Conservation (phyloP, 228 moss, liverwort and hornwort genomes). For the Sphagnum magellanicum region DNA sequence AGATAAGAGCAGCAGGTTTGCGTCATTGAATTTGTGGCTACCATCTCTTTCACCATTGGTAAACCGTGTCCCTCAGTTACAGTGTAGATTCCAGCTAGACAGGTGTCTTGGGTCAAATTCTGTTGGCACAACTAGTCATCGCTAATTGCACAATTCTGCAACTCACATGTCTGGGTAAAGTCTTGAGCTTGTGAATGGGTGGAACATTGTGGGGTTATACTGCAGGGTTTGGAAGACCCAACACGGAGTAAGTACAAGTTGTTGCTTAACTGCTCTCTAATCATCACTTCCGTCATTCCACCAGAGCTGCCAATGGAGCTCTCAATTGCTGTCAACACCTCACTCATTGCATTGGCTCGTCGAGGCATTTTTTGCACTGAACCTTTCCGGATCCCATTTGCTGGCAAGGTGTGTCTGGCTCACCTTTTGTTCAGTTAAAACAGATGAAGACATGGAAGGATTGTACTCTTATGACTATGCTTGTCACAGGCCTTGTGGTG, state of each 20-base stretch:
- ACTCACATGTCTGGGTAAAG: not conserved
- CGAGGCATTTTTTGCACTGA: conserved; percentile 96
- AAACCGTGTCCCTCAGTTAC: too few relatives aligned
- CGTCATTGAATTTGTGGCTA: too few relatives aligned
- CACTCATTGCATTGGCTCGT: conserved; percentile 87
- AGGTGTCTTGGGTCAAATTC: too few relatives aligned
- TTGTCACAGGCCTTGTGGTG: not conserved
- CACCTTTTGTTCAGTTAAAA: not conserved
- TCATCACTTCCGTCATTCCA: conserved; percentile 96
- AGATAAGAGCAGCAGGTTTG: too few relatives aligned
- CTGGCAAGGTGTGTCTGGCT: conserved; percentile 65
- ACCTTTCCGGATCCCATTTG: conserved; percentile 97
- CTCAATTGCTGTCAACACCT: conserved; percentile 97
- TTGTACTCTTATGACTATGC: not conserved
- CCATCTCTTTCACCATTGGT: too few relatives aligned
- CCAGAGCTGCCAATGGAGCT: conserved; percentile 99
- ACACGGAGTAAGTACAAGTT: conserved; percentile 95
- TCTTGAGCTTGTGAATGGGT: not conserved
- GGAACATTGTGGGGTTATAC: conserved; percentile 10
- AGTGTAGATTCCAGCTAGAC: too few relatives aligned
- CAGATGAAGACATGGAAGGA: not conserved
- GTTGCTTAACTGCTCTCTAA: conserved; percentile 89
- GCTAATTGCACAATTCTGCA: too few relatives aligned
- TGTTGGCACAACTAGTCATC: too few relatives aligned
- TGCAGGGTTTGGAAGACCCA: conserved; percentile 91